Percentiles rank a stretch among this genome's conserved stretches.
Evolutionary conservation across 306 rosid genomes (phyloP).

Genomic region (Begonia masoniana): DNA sequence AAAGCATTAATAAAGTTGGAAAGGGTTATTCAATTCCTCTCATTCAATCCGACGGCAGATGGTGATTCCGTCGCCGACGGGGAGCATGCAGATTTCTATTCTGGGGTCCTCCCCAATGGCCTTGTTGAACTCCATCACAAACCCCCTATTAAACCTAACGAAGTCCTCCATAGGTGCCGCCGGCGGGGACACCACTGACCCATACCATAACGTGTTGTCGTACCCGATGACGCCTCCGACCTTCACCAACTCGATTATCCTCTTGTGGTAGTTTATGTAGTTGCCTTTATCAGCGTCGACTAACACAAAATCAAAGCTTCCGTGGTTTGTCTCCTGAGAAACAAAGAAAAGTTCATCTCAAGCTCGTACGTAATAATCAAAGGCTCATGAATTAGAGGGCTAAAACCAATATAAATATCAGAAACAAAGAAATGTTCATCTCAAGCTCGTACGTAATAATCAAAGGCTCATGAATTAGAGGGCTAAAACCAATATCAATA

Average conservation of each 20-base stretch:
- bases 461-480: neutral
- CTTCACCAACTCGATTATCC: constrained; percentile 31
- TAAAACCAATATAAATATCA: neutral
- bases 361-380: neutral
- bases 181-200: constrained; percentile 26
- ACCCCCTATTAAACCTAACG: constrained; percentile 6
- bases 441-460: neutral
- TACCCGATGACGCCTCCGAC: constrained; percentile 46
- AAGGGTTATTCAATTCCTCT: neutral
- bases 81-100: constrained; percentile 20
- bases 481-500: too few relatives aligned
- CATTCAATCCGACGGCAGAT: constrained; percentile 31
- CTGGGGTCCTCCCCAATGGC: constrained; percentile 30
- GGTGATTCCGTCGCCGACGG: constrained; percentile 42
- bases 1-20: too few relatives aligned
- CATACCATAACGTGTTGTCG: constrained; percentile 51
- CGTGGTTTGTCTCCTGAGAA: constrained; percentile 27
- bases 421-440: neutral
- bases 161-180: constrained; percentile 11
- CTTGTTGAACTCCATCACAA: constrained; percentile 25
- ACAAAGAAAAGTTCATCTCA: neutral
- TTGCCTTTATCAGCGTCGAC: constrained; percentile 39
- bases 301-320: constrained; percentile 37
- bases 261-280: constrained; percentile 34
- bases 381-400: neutral